Base-by-base conservation (phyloP, 2,329 filamentous ascomycete genomes). In the Epichloe glyceriae region DNA sequence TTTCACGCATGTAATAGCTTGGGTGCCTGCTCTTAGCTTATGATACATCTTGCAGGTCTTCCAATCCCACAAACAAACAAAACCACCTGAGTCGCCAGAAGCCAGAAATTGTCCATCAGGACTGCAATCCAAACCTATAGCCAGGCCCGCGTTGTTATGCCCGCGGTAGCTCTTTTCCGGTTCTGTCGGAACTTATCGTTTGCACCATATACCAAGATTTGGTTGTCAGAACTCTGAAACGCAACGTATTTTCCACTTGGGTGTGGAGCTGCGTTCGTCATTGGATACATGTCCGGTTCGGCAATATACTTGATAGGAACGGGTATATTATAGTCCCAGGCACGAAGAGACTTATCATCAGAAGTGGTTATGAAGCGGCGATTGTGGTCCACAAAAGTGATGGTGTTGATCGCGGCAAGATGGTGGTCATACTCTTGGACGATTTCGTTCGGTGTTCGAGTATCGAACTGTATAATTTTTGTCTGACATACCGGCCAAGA, bases 21-120 rank as follows among this genome's bases (percentile, higher is more conserved):
- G 80, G 50, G 88, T 89, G 53, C 87, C 82, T 22, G 88, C 90
- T 69, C 86, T 80, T 57, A 98, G 81, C 76, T 97, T 97, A 70
- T 95, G 88, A 70, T 88, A 95, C 89, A 98, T 91, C 72, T 96
- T 97, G 67, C 91, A 95, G 39, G 89, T 96, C 79, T 98, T 98
- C 88, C 90, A 98, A 69, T 97, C 93, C 88, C 90, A 98, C 71
- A 97, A 96, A 69, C 87, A 95, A 46, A 95, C 82, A 61, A 80
- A 96, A 37, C 94, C 93, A 15, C 80, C 88, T 48, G 82, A 87
- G 67, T 98, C 93, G 54, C 93, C 93, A 17, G 80, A 86, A 19
- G 82, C 85, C 50, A 98, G 74, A 65, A 96, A 95, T 63, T 95
- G 88, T 0, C 93, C 93, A 64, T 97, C 93, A 1, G 90, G 88